phyloP scores from a whole-genome alignment of 1,139 yeast species.

The Nakaseomyces nivariensis region DNA sequence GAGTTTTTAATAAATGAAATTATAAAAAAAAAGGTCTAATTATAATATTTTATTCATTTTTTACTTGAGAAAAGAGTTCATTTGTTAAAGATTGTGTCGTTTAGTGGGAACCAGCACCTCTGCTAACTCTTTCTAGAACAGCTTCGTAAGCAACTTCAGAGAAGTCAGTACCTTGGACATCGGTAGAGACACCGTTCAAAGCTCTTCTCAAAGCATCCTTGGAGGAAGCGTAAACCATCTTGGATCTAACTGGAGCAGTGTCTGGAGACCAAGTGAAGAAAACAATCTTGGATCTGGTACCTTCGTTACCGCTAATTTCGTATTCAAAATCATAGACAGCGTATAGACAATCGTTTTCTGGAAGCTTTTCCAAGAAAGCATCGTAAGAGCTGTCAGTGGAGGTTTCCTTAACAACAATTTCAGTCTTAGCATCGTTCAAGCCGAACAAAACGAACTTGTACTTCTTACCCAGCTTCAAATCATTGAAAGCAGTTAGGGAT shows the following conservation, averaged over 20 bases:
- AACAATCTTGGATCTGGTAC: slow-evolving; percentile 89
- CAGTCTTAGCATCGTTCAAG: slow-evolving; percentile 76
- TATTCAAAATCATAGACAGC: slow-evolving; percentile 96
- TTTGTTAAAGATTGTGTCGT: not conserved
- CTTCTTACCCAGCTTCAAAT: slow-evolving; percentile 89
- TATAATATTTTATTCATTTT: not conserved
- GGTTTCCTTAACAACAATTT: slow-evolving; percentile 81
- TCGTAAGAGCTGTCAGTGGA: slow-evolving; percentile 71
- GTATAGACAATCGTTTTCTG: slow-evolving; percentile 93
- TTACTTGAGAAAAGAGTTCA: not conserved
- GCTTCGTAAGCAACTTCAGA: slow-evolving; percentile 92
- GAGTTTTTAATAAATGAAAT: not conserved
- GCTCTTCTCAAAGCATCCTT: slow-evolving; percentile 97
- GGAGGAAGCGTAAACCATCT: slow-evolving; percentile 97
- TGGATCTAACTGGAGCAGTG: slow-evolving; percentile 84
- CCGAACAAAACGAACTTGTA: slow-evolving; percentile 72
- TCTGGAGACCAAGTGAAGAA: slow-evolving; percentile 98
- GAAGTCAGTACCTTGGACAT: slow-evolving; percentile 95
- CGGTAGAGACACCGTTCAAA: slow-evolving; percentile 86
- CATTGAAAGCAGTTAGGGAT: slow-evolving; percentile 87
- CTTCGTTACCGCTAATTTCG: slow-evolving; percentile 82
- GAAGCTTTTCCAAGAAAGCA: slow-evolving; percentile 71
- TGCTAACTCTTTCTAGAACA: slow-evolving; percentile 81
- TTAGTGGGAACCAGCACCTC: slow-evolving; percentile 62
- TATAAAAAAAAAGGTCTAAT: not conserved